phyloP scores from a whole-genome alignment of 176 grass and related monocot genomes.

The Bromus sterilis region DNA sequence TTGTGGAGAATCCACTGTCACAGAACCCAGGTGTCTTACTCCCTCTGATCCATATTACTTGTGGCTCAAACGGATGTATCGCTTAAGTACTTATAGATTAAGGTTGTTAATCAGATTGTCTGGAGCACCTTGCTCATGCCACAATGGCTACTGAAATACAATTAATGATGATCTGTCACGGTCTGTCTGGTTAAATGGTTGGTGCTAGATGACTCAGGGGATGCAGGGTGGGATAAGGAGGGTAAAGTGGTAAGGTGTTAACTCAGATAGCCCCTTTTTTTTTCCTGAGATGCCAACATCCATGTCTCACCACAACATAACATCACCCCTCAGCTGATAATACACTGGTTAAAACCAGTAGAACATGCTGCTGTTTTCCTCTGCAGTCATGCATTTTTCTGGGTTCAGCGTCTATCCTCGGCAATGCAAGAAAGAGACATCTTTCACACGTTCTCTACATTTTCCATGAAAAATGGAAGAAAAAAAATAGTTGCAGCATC shows the following conservation, averaged over 20 bases:
- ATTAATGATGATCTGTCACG: neutral
- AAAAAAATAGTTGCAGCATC: neutral
- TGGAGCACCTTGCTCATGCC: neutral
- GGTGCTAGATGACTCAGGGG: neutral
- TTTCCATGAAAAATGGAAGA: neutral
- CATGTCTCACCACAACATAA: neutral
- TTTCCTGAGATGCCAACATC: neutral
- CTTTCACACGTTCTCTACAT: neutral
- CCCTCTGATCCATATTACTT: no score
- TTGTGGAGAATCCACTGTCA: slow-evolving; percentile 81
- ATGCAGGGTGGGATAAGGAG: neutral
- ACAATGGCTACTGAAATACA: neutral
- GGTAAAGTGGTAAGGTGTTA: neutral
- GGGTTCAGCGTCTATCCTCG: neutral
- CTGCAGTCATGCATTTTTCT: neutral
- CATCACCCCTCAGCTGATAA: neutral
- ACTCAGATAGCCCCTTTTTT: neutral
- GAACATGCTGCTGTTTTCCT: neutral
- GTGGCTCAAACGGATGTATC: no score
- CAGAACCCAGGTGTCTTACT: slow-evolving; percentile 97
- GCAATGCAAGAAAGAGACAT: neutral
- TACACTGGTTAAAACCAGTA: neutral
- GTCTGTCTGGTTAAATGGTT: neutral
- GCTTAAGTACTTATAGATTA: neutral
- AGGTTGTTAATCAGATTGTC: neutral